These are phyloP conservation scores for Periconia sp. DNA, from an alignment of 2,329 filamentous ascomycete species.

Conservation along the genomic window DNA sequence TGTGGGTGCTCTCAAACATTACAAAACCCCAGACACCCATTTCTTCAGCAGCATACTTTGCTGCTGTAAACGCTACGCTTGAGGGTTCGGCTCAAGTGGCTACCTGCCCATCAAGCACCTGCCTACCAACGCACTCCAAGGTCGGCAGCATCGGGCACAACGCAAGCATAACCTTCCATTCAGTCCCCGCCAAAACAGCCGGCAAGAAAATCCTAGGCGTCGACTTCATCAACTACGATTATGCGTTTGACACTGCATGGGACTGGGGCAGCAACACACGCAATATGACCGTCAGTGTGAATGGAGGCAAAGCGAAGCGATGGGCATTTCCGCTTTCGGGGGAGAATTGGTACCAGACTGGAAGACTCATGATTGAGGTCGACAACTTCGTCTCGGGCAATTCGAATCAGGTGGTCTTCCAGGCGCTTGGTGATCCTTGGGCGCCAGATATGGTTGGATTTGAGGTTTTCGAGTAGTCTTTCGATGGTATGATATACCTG, in stretches of 20 bases:
- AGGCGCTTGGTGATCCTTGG: constrained; percentile 17
- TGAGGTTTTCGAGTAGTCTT: constrained; percentile 24
- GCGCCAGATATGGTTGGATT: constrained; percentile 40
- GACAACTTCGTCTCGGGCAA: constrained; percentile 33
- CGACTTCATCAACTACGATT: constrained; percentile 51
- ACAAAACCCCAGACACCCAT: constrained; percentile 14
- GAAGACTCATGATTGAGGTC: constrained; percentile 28
- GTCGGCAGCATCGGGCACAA: constrained; percentile 35
- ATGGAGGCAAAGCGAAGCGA: constrained; percentile 41
- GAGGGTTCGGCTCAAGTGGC: constrained; percentile 32
- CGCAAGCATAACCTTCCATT: constrained; percentile 34
- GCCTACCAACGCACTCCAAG: constrained; percentile 42
- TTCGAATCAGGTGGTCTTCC: constrained; percentile 29
- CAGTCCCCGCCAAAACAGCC: constrained; percentile 28
- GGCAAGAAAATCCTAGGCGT: constrained; percentile 42
- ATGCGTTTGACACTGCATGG: constrained; percentile 43
- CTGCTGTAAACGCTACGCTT: constrained; percentile 38
- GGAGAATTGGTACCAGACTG: constrained; percentile 46
- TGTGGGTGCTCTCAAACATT: constrained; percentile 45
- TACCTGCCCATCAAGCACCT: constrained; percentile 29
- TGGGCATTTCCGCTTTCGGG: constrained; percentile 50
- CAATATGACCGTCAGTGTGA: constrained; percentile 46
- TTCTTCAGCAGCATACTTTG: constrained; percentile 32
- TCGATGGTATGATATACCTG: too few species aligned
- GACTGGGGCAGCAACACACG: constrained; percentile 42